Evolutionary conservation across 495 filamentous ascomycete species (phyloP).

Genomic region (Trichoderma asperelloides): DNA sequence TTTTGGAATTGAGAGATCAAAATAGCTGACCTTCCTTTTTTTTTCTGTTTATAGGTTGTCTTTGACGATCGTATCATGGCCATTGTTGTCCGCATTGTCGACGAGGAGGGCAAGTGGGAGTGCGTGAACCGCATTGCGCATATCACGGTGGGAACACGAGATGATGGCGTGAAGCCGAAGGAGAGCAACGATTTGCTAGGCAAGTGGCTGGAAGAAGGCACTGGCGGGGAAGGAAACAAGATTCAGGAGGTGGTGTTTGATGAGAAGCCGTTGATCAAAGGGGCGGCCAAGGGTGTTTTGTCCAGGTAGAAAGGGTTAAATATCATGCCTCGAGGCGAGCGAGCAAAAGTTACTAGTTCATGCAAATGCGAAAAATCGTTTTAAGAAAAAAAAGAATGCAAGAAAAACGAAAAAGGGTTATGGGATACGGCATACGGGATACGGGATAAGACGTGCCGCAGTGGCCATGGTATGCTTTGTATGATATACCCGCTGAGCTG

Average conservation of each 20-base stretch:
- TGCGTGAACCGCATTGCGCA: constrained; percentile 76
- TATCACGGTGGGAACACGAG: constrained; percentile 77
- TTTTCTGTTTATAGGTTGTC: constrained; percentile 35
- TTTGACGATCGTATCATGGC: constrained; percentile 83
- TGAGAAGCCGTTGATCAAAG: constrained; percentile 30
- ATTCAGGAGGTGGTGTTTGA: constrained; percentile 42
- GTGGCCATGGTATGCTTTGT: not conserved
- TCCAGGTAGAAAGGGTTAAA: constrained; percentile 36
- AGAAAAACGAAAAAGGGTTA: no score
- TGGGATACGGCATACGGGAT: no score
- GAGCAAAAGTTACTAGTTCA: not conserved
- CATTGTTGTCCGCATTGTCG: constrained; percentile 63
- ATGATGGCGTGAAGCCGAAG: constrained; percentile 68
- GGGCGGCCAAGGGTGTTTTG: constrained; percentile 34
- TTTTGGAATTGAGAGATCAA: not conserved
- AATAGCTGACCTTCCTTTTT: not conserved
- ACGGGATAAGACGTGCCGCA: not conserved
- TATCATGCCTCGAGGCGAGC: no score
- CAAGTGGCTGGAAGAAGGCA: constrained; percentile 51
- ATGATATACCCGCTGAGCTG: constrained; percentile 11
- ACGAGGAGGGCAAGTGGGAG: constrained; percentile 45
- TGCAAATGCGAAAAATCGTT: not conserved
- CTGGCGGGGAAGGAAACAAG: constrained; percentile 28
- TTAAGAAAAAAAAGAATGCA: not conserved
- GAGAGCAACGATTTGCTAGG: constrained; percentile 82